phyloP scores from a whole-genome alignment of 495 filamentous ascomycete genomes.

The Hypoxylon fuscum region DNA sequence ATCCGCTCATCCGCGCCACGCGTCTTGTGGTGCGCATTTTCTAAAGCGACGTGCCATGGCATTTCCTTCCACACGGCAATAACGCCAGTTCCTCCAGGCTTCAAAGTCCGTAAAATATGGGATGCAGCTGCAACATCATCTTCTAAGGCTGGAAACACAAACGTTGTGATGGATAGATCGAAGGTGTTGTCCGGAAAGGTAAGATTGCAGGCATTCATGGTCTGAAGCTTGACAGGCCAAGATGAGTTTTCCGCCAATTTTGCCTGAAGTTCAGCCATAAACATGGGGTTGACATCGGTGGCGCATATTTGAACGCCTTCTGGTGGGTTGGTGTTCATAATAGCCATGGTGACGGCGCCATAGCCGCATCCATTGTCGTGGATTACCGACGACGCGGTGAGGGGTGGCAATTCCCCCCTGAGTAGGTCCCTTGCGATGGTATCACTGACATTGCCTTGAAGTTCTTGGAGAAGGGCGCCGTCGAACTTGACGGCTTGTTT shows the following conservation, averaged over 20 bases:
- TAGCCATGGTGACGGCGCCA: conserved; percentile 25
- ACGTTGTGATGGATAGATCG: conserved; percentile 31
- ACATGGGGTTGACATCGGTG: conserved; percentile 32
- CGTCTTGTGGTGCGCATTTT: conserved; percentile 13
- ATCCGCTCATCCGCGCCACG: conserved; percentile 18
- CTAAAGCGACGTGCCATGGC: conserved; percentile 26
- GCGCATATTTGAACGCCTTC: conserved; percentile 26
- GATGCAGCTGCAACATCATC: conserved; percentile 13
- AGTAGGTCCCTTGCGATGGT: conserved; percentile 2
- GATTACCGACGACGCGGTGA: conserved; percentile 26
- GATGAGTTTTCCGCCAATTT: not conserved
- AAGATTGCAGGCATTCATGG: conserved; percentile 23
- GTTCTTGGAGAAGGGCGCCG: conserved; percentile 11
- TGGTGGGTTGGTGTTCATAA: conserved; percentile 20
- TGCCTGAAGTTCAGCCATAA: conserved; percentile 7
- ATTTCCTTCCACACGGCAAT: conserved; percentile 31
- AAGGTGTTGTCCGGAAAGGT: conserved; percentile 40
- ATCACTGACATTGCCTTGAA: conserved; percentile 5
- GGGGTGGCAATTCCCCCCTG: conserved; percentile 16
- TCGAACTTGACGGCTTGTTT: conserved; percentile 8
- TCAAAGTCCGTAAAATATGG: conserved; percentile 42
- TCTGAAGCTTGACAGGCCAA: conserved; percentile 5
- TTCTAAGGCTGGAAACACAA: conserved; percentile 22
- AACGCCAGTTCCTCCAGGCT: conserved; percentile 36
- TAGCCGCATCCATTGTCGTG: conserved; percentile 42